Percentiles rank a stretch among this genome's conserved stretches.
Evolutionary conservation across 73 alveolate species (phyloP).

Genomic region (Uronychia binucleata): DNA sequence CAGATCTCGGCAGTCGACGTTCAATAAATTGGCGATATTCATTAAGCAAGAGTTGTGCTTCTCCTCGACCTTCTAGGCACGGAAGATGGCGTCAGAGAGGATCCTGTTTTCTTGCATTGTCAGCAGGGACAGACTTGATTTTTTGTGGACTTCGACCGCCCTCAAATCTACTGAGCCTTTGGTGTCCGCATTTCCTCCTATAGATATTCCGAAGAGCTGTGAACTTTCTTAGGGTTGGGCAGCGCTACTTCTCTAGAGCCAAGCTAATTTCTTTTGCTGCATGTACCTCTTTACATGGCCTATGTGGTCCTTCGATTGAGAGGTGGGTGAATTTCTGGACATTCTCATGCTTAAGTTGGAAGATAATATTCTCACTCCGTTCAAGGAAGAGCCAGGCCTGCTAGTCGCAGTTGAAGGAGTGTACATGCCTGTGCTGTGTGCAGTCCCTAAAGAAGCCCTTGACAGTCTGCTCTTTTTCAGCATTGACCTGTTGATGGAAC

Average conservation of each 20-base stretch:
- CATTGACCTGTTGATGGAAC: background rate
- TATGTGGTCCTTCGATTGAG: background rate
- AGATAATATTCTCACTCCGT: background rate
- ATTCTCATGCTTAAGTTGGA: background rate
- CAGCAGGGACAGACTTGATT: background rate
- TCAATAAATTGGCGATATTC: background rate
- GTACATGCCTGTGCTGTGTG: background rate
- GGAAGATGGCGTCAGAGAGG: background rate
- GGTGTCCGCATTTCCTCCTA: background rate
- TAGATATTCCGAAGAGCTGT: background rate
- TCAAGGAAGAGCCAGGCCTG: background rate
- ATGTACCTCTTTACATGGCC: background rate
- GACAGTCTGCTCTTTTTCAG: background rate
- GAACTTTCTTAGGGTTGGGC: too few species aligned
- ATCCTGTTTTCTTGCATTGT: background rate
- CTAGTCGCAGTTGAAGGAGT: constrained; percentile 1
- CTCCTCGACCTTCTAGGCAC: background rate
- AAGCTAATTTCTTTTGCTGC: background rate
- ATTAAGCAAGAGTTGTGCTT: background rate
- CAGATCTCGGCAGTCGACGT: background rate
- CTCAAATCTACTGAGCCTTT: background rate
- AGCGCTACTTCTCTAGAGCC: background rate
- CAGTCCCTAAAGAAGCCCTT: background rate
- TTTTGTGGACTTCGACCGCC: background rate
- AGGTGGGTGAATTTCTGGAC: background rate